Conservation (phyloP, 768 basidiomycete species). For the Serpula lacrymans region DNA sequence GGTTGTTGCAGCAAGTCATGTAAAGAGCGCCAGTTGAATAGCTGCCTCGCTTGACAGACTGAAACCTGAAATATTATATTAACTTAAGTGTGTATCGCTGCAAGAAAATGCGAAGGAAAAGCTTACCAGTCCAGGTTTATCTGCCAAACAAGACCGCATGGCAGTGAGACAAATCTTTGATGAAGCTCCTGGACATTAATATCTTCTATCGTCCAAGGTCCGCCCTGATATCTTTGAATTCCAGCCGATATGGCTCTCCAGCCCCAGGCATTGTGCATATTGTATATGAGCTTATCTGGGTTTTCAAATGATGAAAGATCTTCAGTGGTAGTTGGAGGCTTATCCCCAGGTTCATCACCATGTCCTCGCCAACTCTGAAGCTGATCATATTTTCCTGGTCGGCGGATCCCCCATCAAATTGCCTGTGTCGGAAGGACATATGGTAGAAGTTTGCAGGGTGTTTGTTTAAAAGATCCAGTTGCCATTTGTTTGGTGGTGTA, state of each 20-base stretch:
- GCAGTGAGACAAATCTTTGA: constrained; percentile 21
- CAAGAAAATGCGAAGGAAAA: background rate
- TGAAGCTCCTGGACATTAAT: constrained; percentile 12
- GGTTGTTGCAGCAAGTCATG: constrained; percentile 18
- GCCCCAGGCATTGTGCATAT: constrained; percentile 25
- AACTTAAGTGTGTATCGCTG: background rate
- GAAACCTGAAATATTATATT: constrained; percentile 14
- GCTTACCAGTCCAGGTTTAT: constrained; percentile 25
- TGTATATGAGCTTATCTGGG: constrained; percentile 10
- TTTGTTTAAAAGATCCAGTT: too few relatives aligned
- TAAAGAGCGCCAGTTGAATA: constrained; percentile 25
- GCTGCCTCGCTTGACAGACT: constrained; percentile 9
- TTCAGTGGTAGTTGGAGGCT: too few relatives aligned
- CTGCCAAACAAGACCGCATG: constrained; percentile 16
- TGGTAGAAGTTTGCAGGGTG: too few relatives aligned
- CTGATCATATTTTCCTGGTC: background rate
- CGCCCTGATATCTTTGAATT: constrained; percentile 11
- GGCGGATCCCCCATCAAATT: too few relatives aligned
- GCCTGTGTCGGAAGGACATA: too few relatives aligned
- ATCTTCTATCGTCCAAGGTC: constrained; percentile 15
- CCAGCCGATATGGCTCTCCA: constrained; percentile 22
- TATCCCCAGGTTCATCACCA: too few relatives aligned
- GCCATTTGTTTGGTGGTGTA: too few relatives aligned
- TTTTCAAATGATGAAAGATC: constrained; percentile 10
- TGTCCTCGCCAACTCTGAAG: background rate